Evolutionary conservation across 768 basidiomycete genomes (phyloP).

Genomic region (Tricholoma saponaceum): DNA sequence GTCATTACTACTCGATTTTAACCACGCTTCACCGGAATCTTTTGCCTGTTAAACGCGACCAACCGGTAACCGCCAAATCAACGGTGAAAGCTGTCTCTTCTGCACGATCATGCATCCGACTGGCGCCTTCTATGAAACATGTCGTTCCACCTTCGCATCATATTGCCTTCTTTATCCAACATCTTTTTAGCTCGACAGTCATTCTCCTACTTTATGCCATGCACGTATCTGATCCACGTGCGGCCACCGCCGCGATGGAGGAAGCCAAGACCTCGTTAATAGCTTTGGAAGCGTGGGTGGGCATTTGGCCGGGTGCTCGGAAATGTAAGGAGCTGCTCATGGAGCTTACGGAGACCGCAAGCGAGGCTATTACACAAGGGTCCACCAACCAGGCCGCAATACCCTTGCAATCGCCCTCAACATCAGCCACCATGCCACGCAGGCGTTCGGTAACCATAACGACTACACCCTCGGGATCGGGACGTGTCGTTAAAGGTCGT

Average conservation of each 20-base stretch:
- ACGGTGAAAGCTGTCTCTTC: slow-evolving; percentile 78
- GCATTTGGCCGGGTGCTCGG: slow-evolving; percentile 81
- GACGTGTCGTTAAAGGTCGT: slow-evolving; percentile 45
- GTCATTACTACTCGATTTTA: slow-evolving; percentile 85
- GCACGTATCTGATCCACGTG: slow-evolving; percentile 67
- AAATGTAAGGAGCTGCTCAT: slow-evolving; percentile 81
- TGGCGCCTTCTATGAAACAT: slow-evolving; percentile 81
- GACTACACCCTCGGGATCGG: slow-evolving; percentile 32
- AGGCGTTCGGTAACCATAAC: slow-evolving; percentile 55
- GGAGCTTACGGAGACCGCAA: slow-evolving; percentile 66
- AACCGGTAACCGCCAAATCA: slow-evolving; percentile 64
- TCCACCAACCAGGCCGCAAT: slow-evolving; percentile 16
- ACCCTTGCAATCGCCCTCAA: slow-evolving; percentile 17
- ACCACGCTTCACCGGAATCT: slow-evolving; percentile 88
- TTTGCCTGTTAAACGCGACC: slow-evolving; percentile 73
- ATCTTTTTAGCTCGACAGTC: slow-evolving; percentile 84
- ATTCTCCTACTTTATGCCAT: slow-evolving; percentile 84
- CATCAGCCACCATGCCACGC: slow-evolving; percentile 34
- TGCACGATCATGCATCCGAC: slow-evolving; percentile 79
- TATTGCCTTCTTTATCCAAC: slow-evolving; percentile 86
- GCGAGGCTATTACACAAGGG: slow-evolving; percentile 54
- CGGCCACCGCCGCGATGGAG: slow-evolving; percentile 72
- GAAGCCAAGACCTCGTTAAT: slow-evolving; percentile 71
- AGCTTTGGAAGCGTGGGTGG: slow-evolving; percentile 79
- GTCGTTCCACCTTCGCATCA: slow-evolving; percentile 84